Evolutionary conservation across 2,329 filamentous ascomycete genomes (phyloP).

Genomic region (Parastagonospora nodorum): DNA sequence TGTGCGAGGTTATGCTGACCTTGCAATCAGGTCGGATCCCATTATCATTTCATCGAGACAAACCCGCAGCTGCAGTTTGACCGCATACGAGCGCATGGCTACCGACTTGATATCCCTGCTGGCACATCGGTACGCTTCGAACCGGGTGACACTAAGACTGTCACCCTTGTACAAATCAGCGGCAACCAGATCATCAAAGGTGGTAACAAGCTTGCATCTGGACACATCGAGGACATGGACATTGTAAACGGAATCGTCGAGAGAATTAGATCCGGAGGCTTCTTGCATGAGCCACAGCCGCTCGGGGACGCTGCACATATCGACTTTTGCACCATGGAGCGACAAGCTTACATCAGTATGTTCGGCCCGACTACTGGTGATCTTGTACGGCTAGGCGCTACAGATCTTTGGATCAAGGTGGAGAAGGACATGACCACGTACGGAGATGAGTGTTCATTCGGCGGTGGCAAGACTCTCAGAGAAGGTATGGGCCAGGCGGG

Average conservation of each 20-base stretch:
- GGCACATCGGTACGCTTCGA: constrained; percentile 94
- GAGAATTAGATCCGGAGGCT: constrained; percentile 72
- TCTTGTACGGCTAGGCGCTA: constrained; percentile 77
- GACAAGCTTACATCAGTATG: constrained; percentile 81
- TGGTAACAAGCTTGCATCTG: constrained; percentile 79
- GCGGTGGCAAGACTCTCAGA: constrained; percentile 88
- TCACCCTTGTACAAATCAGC: constrained; percentile 85
- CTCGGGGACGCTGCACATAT: constrained; percentile 60
- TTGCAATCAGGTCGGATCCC: constrained; percentile 70
- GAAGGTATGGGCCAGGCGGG: constrained; percentile 96
- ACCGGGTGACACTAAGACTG: constrained; percentile 88
- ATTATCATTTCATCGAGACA: constrained; percentile 96
- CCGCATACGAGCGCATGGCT: constrained; percentile 79
- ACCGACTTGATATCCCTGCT: constrained; percentile 84
- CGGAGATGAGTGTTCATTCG: constrained; percentile 94
- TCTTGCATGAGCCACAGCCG: constrained; percentile 76
- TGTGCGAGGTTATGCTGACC: constrained; percentile 6
- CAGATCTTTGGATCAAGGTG: constrained; percentile 87
- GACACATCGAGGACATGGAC: constrained; percentile 67
- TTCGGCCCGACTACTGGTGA: constrained; percentile 93
- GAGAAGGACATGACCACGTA: constrained; percentile 84
- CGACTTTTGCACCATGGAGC: constrained; percentile 71
- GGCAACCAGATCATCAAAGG: constrained; percentile 80
- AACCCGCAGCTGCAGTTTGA: constrained; percentile 92
- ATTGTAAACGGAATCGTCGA: constrained; percentile 69